Evolutionary conservation across 1,139 yeast species (phyloP).

Genomic region (Entelexis sorbosivorans): DNA sequence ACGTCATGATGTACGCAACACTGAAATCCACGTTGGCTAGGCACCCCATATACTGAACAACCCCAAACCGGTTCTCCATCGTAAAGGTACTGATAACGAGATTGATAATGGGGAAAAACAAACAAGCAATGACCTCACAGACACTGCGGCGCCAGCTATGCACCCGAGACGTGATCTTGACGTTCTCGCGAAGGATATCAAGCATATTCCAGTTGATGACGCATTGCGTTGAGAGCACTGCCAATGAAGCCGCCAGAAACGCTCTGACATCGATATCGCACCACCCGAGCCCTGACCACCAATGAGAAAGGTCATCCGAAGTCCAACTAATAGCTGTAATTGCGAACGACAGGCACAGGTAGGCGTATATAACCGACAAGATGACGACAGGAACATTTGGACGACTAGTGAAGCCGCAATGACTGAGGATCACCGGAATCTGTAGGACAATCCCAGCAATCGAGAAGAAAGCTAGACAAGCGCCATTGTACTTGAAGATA

Average conservation of each 20-base stretch:
- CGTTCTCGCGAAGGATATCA: constrained; percentile 14
- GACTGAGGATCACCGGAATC: constrained; percentile 21
- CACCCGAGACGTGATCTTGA: constrained; percentile 1
- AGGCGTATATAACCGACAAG: constrained; percentile 20
- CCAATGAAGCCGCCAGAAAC: constrained; percentile 13
- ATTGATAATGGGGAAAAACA: constrained; percentile 16
- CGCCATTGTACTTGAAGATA: constrained; percentile 9
- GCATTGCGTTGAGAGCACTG: constrained; percentile 20
- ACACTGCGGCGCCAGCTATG: not conserved
- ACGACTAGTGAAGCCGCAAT: constrained; percentile 14
- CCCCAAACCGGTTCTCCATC: constrained; percentile 14
- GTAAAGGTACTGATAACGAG: constrained; percentile 19
- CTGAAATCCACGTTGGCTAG: constrained; percentile 7
- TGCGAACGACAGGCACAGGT: constrained; percentile 17
- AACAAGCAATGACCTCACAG: constrained; percentile 14
- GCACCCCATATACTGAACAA: constrained; percentile 22
- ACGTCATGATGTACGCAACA: constrained; percentile 15
- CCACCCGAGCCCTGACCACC: constrained; percentile 24
- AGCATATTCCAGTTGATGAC: constrained; percentile 19
- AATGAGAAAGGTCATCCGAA: constrained; percentile 6
- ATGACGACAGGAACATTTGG: constrained; percentile 23
- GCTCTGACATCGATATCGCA: constrained; percentile 23
- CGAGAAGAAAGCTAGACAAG: constrained; percentile 20
- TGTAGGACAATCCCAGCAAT: constrained; percentile 20
- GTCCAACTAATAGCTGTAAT: constrained; percentile 18